Evolutionary conservation across 2,329 filamentous ascomycete species (phyloP).

Genomic region (Cadophora gregata): DNA sequence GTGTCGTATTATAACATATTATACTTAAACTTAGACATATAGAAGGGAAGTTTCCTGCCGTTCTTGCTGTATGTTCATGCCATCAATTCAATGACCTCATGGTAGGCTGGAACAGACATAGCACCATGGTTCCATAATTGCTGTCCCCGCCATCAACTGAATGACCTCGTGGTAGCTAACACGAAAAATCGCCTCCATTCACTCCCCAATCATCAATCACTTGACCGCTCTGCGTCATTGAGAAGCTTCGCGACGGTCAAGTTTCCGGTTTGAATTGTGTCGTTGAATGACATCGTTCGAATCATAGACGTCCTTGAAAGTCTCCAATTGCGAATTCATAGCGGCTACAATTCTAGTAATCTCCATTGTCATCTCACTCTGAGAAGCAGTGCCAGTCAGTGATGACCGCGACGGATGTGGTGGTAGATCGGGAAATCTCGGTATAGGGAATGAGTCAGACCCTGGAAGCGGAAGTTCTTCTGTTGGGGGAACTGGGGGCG

Average conservation of each 20-base stretch:
- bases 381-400: conserved; percentile 37
- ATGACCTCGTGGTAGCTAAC: neutral
- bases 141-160: conserved; percentile 4
- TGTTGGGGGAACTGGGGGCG: conserved; percentile 26
- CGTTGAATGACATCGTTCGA: conserved; percentile 26
- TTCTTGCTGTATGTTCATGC: neutral
- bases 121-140: neutral
- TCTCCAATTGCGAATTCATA: conserved; percentile 37
- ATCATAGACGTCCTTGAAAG: conserved; percentile 39
- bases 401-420: conserved; percentile 37
- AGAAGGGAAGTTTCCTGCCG: neutral
- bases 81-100: conserved; percentile 5
- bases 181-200: neutral
- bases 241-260: conserved; percentile 2
- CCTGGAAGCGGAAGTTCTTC: conserved; percentile 3
- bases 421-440: conserved; percentile 19
- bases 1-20: conserved; percentile 1
- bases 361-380: conserved; percentile 39
- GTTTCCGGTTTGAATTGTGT: conserved; percentile 17
- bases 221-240: neutral
- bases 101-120: neutral
- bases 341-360: conserved; percentile 35
- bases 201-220: neutral
- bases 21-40: conserved; percentile 13
- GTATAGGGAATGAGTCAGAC: neutral